A percentile compares a stretch with the other conserved stretches of the same genome.
Conservation (phyloP, 495 filamentous ascomycete genomes). For the Xylaria palmicola region DNA sequence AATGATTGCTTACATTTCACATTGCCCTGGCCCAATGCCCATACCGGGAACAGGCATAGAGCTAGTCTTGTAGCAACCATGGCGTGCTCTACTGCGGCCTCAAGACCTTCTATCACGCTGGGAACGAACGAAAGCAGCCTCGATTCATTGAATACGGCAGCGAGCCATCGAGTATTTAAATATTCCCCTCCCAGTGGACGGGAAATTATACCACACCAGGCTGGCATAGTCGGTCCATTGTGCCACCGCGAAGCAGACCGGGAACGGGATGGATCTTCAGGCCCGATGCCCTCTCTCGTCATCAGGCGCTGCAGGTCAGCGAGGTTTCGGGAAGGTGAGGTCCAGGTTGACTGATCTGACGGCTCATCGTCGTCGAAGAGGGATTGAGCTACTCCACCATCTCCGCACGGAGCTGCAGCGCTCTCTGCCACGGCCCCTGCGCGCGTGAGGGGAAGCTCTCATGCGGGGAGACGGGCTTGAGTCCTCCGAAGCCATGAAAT, state of each 20-base stretch:
- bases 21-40: constrained; percentile 19
- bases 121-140: not conserved
- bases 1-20: constrained; percentile 24
- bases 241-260: not conserved
- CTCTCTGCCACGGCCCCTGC: no score
- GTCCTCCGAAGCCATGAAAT: no score
- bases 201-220: not conserved
- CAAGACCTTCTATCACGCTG: not conserved
- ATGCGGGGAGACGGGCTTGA: no score
- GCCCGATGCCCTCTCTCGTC: not conserved
- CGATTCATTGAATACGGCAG: not conserved
- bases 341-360: not conserved
- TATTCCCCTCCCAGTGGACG: not conserved
- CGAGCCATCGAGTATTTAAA: not conserved
- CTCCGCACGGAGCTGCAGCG: not conserved
- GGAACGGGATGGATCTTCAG: not conserved
- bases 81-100: constrained; percentile 2
- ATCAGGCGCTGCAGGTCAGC: not conserved
- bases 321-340: not conserved
- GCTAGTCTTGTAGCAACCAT: constrained; percentile 10
- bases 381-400: constrained; percentile 6
- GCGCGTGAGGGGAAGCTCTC: no score
- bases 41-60: constrained; percentile 23
- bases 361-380: not conserved
- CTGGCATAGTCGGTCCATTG: constrained; percentile 2